Conservation (phyloP, 2,329 filamentous ascomycete genomes). For the Trichoderma sp. region DNA sequence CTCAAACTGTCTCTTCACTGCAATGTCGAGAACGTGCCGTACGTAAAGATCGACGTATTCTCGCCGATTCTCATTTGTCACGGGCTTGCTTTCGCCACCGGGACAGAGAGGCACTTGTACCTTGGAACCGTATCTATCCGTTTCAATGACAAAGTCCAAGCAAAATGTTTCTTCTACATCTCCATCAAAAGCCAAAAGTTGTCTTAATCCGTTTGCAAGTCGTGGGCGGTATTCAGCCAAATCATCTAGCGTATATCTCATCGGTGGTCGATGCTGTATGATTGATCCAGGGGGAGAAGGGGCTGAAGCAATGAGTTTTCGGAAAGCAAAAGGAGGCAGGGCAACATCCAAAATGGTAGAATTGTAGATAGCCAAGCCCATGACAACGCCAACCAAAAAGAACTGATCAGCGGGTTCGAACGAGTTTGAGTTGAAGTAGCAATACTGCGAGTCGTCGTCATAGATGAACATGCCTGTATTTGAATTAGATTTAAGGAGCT, state of each 20-base stretch:
- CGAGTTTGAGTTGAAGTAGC: slow-evolving; percentile 89
- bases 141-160: slow-evolving; percentile 75
- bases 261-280: slow-evolving; percentile 55
- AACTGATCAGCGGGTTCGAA: slow-evolving; percentile 92
- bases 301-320: slow-evolving; percentile 77
- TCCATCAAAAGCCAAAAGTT: slow-evolving; percentile 79
- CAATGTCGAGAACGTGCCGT: slow-evolving; percentile 72
- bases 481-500: background rate
- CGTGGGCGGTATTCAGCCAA: slow-evolving; percentile 77
- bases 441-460: slow-evolving; percentile 85
- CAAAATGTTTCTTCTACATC: slow-evolving; percentile 79
- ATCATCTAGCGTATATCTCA: slow-evolving; percentile 77
- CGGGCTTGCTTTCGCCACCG: slow-evolving; percentile 69
- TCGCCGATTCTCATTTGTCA: slow-evolving; percentile 79
- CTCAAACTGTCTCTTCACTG: slow-evolving; percentile 80
- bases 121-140: slow-evolving; percentile 72
- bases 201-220: slow-evolving; percentile 70
- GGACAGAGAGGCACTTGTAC: slow-evolving; percentile 68
- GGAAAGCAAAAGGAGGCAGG: slow-evolving; percentile 83
- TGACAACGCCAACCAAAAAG: slow-evolving; percentile 81
- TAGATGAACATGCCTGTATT: slow-evolving; percentile 79
- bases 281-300: slow-evolving; percentile 56
- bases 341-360: slow-evolving; percentile 89
- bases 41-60: slow-evolving; percentile 89
- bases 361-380: slow-evolving; percentile 91